A percentile compares a stretch with the other conserved stretches of the same genome.
Conservation (phyloP, 2,329 filamentous ascomycete species). For the Aspergillus transmontanensis region DNA sequence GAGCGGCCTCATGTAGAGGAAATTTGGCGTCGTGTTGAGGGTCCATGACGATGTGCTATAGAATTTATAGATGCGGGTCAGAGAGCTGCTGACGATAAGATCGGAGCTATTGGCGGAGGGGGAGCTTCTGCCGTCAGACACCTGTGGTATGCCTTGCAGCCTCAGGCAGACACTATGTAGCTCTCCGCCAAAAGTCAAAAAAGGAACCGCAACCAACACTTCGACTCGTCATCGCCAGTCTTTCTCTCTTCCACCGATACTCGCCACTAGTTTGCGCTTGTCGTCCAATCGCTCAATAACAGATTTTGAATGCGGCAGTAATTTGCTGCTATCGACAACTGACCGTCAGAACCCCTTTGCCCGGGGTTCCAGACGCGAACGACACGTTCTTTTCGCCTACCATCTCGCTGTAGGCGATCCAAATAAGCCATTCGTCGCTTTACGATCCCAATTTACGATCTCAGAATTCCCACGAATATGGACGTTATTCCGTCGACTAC, state of each 20-base stretch:
- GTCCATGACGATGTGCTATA: conserved; percentile 38
- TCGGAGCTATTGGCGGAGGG: conserved; percentile 19
- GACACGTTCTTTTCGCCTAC: conserved; percentile 10
- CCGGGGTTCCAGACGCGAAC: conserved; percentile 21
- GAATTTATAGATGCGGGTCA: conserved; percentile 9
- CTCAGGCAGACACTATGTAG: conserved; percentile 22
- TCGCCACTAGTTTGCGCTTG: not conserved
- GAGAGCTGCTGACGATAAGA: conserved; percentile 22
- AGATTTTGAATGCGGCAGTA: not conserved
- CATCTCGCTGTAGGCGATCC: not conserved
- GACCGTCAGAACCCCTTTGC: conserved; percentile 3
- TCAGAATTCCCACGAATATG: conserved; percentile 26
- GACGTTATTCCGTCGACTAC: conserved; percentile 32
- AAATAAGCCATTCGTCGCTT: not conserved
- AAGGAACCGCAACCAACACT: conserved; percentile 9
- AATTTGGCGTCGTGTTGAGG: conserved; percentile 62
- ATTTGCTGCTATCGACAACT: not conserved
- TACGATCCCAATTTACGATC: not conserved
- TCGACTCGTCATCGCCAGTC: conserved; percentile 4
- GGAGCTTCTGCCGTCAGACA: conserved; percentile 16
- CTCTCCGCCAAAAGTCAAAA: conserved; percentile 20
- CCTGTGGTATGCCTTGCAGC: conserved; percentile 13
- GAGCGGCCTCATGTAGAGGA: conserved; percentile 82
- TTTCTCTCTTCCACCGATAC: not conserved
- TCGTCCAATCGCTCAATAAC: not conserved